Percentiles rank a stretch among this genome's conserved stretches.
phyloP scores from a whole-genome alignment of 2,329 filamentous ascomycete species.

The Escovopsis sp. region DNA sequence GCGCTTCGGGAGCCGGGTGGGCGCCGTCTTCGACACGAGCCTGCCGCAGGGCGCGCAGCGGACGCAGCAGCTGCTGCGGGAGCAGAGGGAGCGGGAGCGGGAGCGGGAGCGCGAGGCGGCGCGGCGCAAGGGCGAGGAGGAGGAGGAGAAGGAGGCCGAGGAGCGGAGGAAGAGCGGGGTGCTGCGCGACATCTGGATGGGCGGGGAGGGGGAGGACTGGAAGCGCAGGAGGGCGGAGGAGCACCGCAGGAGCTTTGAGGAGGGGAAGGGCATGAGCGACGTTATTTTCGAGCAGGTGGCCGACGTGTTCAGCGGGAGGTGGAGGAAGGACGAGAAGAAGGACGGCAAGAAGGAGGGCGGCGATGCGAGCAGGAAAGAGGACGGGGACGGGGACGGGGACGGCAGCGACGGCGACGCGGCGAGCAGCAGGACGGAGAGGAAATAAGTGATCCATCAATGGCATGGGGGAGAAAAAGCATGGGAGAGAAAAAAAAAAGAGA shows the following conservation, averaged over 20 bases:
- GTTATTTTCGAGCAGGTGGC: constrained; percentile 41
- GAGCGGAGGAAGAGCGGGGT: constrained; percentile 11
- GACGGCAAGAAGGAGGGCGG: constrained; percentile 8
- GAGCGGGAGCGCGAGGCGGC: constrained; percentile 16
- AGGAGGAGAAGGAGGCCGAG: constrained; percentile 13
- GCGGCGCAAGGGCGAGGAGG: constrained; percentile 12
- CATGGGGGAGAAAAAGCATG: too few relatives aligned
- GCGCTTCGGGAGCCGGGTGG: constrained; percentile 30
- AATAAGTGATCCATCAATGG: too few relatives aligned
- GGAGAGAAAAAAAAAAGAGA: too few relatives aligned
- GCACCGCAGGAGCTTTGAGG: constrained; percentile 37
- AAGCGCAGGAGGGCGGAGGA: constrained; percentile 34
- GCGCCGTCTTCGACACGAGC: constrained; percentile 32
- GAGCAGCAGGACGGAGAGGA: constrained; percentile 80
- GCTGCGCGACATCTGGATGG: constrained; percentile 42
- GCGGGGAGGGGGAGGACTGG: constrained; percentile 40
- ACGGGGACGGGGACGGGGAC: not conserved
- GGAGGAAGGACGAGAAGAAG: constrained; percentile 15
- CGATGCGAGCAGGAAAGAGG: constrained; percentile 10
- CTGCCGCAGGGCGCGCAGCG: constrained; percentile 41
- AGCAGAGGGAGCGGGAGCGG: constrained; percentile 25
- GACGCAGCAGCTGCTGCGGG: constrained; percentile 31
- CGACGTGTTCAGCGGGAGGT: constrained; percentile 35
- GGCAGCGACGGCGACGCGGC: constrained; percentile 78
- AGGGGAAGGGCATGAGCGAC: constrained; percentile 41